Evolutionary conservation across 495 filamentous ascomycete species (phyloP).

Genomic region (Cudoniella acicularis): DNA sequence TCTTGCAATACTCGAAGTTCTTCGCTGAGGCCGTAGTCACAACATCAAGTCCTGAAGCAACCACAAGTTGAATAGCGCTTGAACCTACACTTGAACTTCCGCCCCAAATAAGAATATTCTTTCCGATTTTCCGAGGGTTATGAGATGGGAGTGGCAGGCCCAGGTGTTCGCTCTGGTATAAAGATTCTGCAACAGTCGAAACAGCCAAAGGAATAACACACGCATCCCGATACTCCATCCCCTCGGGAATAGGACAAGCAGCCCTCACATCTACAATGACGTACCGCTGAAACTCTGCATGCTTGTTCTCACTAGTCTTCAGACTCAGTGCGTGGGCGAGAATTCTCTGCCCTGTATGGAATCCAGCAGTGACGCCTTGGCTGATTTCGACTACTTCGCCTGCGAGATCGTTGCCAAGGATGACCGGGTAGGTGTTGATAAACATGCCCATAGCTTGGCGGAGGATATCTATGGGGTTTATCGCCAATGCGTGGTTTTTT

Average conservation of each 20-base stretch:
- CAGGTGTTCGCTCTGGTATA: not conserved
- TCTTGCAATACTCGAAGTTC: constrained; percentile 32
- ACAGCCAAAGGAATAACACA: not conserved
- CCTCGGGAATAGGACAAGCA: not conserved
- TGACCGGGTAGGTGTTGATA: not conserved
- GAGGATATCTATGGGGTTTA: not conserved
- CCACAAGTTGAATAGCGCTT: constrained; percentile 32
- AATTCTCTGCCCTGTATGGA: not conserved
- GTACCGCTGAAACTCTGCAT: not conserved
- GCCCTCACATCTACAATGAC: not conserved
- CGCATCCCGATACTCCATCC: not conserved
- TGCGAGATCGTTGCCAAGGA: not conserved
- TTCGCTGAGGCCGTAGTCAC: constrained; percentile 30
- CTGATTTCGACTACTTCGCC: not conserved
- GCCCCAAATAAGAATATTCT: constrained; percentile 33
- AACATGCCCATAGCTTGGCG: not conserved
- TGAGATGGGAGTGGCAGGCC: not conserved
- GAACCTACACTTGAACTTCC: constrained; percentile 31
- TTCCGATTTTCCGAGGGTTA: not conserved
- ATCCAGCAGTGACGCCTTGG: not conserved
- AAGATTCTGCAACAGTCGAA: not conserved
- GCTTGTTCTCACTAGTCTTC: not conserved
- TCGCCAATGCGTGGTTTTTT: not conserved
- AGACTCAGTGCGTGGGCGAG: not conserved
- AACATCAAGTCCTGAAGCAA: constrained; percentile 30